phyloP scores from a whole-genome alignment of 2,329 filamentous ascomycete genomes.

The Didymella pomorum region DNA sequence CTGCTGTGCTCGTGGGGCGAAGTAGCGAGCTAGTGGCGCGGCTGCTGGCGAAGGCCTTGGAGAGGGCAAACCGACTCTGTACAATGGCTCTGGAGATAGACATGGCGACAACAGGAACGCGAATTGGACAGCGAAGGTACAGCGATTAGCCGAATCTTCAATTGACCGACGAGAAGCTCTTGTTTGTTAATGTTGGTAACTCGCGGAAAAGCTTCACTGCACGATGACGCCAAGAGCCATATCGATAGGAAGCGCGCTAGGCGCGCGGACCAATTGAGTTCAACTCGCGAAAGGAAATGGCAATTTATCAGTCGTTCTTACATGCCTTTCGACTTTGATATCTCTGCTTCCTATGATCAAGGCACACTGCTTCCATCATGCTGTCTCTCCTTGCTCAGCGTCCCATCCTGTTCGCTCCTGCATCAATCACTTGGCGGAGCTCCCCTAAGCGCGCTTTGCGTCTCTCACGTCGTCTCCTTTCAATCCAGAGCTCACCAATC shows the following conservation, averaged over 20 bases:
- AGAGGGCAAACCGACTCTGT: conserved; percentile 21
- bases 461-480: no score
- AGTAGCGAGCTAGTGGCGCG: conserved; percentile 25
- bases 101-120: conserved; percentile 17
- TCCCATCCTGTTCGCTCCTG: not conserved
- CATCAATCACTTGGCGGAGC: not conserved
- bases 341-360: not conserved
- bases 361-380: not conserved
- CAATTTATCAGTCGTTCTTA: not conserved
- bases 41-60: conserved; percentile 21
- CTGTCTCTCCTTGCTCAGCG: no score
- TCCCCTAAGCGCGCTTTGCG: not conserved
- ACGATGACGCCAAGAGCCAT: not conserved
- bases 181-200: not conserved
- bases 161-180: not conserved
- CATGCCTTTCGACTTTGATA: not conserved
- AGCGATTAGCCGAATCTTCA: not conserved
- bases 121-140: not conserved
- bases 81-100: conserved; percentile 24
- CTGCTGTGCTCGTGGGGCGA: conserved; percentile 17
- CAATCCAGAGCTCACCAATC: not conserved
- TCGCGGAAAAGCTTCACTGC: not conserved
- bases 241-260: conserved; percentile 12
- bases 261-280: not conserved
- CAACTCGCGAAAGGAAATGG: not conserved